phyloP scores from a whole-genome alignment of 345 rosid species.

The Citrus medica region DNA sequence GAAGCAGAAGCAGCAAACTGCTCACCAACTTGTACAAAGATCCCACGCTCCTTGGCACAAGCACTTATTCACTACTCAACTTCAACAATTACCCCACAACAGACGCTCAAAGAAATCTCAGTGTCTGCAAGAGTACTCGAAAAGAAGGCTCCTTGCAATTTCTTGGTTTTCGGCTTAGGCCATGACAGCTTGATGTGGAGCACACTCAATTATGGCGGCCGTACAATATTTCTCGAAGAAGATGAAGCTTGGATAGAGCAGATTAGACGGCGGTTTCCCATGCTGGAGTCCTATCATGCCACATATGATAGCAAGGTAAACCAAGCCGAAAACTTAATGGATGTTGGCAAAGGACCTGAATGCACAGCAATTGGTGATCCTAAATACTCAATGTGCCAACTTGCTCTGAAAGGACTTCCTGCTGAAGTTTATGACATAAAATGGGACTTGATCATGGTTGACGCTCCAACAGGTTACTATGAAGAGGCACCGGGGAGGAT shows the following conservation, averaged over 20 bases:
- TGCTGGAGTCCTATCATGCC: constrained; percentile 71
- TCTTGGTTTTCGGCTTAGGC: constrained; percentile 88
- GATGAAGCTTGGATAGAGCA: constrained; percentile 84
- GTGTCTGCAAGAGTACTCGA: constrained; percentile 55
- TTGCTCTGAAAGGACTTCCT: constrained; percentile 82
- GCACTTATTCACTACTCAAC: constrained; percentile 80
- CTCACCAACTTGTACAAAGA: constrained; percentile 44
- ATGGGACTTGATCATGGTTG: constrained; percentile 93
- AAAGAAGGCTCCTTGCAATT: constrained; percentile 81
- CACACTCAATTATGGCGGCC: constrained; percentile 82
- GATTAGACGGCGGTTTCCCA: constrained; percentile 57
- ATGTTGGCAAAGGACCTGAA: constrained; percentile 71
- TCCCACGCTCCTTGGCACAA: constrained; percentile 59
- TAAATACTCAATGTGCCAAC: constrained; percentile 67
- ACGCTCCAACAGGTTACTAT: constrained; percentile 78
- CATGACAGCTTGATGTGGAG: constrained; percentile 95
- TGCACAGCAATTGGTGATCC: constrained; percentile 69
- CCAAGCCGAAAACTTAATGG: constrained; percentile 62
- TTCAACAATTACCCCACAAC: constrained; percentile 82
- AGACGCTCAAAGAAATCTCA: constrained; percentile 67
- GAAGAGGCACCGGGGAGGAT: constrained; percentile 89
- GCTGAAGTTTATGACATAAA: constrained; percentile 59
- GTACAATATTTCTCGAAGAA: constrained; percentile 82
- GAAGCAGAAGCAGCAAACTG: constrained; percentile 19
- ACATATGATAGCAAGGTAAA: constrained; percentile 71